These are phyloP conservation scores for Cercospora sesami DNA, from an alignment of 2,329 filamentous ascomycete species.

Conservation along the genomic window DNA sequence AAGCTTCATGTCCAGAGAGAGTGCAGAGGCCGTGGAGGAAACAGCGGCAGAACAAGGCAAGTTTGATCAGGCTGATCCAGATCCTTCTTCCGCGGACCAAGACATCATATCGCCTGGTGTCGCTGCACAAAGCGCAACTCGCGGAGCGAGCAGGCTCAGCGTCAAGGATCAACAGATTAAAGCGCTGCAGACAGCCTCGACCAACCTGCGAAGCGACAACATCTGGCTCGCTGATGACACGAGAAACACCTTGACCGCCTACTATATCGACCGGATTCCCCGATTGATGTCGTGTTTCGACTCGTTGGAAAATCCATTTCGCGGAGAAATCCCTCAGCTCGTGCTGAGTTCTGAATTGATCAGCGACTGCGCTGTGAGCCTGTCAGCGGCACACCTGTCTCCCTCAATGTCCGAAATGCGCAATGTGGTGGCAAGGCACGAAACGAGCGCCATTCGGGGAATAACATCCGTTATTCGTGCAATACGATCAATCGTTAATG, in stretches of 20 bases:
- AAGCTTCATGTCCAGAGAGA: not conserved
- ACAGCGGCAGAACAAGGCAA: not conserved
- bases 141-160: too few relatives aligned
- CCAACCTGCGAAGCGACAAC: not conserved
- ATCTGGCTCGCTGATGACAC: not conserved
- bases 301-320: not conserved
- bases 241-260: not conserved
- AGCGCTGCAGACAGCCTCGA: not conserved
- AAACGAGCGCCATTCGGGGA: not conserved
- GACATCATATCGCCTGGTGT: not conserved
- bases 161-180: not conserved
- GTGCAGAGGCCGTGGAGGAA: not conserved
- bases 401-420: not conserved
- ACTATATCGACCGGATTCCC: not conserved
- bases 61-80: not conserved
- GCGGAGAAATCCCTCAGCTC: not conserved
- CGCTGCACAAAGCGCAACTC: not conserved
- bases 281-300: not conserved
- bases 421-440: not conserved
- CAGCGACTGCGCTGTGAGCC: not conserved
- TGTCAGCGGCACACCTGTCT: not conserved
- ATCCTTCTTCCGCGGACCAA: not conserved
- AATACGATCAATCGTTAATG: not conserved
- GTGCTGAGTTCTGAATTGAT: not conserved
- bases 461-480: not conserved